phyloP scores from a whole-genome alignment of 306 rosid species.

The Urtica urens region DNA sequence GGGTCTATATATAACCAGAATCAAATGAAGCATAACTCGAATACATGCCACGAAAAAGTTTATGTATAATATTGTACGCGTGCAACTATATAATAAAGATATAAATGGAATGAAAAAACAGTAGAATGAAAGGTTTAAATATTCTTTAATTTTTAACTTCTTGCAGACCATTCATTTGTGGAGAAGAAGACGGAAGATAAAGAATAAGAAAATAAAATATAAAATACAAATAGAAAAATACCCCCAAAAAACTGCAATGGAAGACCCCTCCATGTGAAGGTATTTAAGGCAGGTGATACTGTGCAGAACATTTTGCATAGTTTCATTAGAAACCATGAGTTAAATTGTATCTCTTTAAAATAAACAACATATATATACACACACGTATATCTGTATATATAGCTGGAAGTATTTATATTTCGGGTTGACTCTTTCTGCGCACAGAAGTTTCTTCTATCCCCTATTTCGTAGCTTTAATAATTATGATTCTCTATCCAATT shows the following conservation, averaged over 20 bases:
- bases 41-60: conserved; percentile 21
- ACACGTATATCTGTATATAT: too few relatives aligned
- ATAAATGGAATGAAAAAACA: conserved; percentile 7
- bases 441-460: conserved; percentile 14
- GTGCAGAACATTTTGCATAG: conserved; percentile 1
- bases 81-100: conserved; percentile 21
- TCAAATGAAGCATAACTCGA: too few relatives aligned
- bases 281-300: conserved; percentile 37
- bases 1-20: conserved; percentile 12
- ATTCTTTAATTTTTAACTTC: conserved; percentile 20
- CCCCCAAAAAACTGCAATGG: conserved; percentile 26
- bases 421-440: conserved; percentile 12
- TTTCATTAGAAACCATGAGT: conserved; percentile 15
- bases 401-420: conserved; percentile 7
- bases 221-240: too few relatives aligned
- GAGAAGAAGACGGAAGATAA: neutral
- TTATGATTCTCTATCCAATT: conserved; percentile 10
- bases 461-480: conserved; percentile 1
- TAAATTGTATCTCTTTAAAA: conserved; percentile 9
- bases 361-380: too few relatives aligned
- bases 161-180: conserved; percentile 31
- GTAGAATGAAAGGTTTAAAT: conserved; percentile 31
- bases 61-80: conserved; percentile 1
- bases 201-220: too few relatives aligned
- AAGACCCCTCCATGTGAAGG: conserved; percentile 73